A percentile compares a stretch with the other conserved stretches of the same genome.
These are phyloP conservation scores for Solanum bulbocastanum DNA, from an alignment of 257 asterid genomes.

Conservation along the genomic window DNA sequence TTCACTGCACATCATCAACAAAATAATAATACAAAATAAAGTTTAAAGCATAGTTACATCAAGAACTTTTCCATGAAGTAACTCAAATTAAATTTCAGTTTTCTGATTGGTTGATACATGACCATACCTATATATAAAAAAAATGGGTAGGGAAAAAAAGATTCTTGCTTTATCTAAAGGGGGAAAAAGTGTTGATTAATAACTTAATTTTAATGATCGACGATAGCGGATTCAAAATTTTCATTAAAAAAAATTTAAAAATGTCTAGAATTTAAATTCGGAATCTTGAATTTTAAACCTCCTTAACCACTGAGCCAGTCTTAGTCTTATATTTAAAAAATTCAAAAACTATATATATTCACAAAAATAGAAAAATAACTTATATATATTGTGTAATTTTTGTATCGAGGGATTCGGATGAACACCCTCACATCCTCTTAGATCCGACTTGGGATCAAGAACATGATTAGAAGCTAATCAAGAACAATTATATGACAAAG, in stretches of 20 bases:
- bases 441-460: neutral
- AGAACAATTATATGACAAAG: neutral
- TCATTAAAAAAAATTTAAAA: too few species aligned
- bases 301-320: rapidly evolving
- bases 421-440: neutral
- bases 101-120: neutral
- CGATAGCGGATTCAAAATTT: rapidly evolving
- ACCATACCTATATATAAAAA: neutral
- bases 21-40: neutral
- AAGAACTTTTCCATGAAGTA: neutral
- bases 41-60: neutral
- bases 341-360: too few species aligned
- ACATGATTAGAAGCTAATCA: neutral
- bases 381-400: too few species aligned
- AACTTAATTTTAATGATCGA: neutral
- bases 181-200: neutral
- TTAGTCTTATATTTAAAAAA: too few species aligned
- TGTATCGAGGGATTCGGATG: too few species aligned
- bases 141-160: neutral
- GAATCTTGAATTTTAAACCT: too few species aligned
- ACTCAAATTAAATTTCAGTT: neutral
- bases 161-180: neutral
- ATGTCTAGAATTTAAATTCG: too few species aligned
- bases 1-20: neutral
- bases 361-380: too few species aligned